Percentiles rank a stretch among this genome's conserved stretches.
phyloP scores from a whole-genome alignment of 1,284 basidiomycete species.

The Fistulina hepatica region DNA sequence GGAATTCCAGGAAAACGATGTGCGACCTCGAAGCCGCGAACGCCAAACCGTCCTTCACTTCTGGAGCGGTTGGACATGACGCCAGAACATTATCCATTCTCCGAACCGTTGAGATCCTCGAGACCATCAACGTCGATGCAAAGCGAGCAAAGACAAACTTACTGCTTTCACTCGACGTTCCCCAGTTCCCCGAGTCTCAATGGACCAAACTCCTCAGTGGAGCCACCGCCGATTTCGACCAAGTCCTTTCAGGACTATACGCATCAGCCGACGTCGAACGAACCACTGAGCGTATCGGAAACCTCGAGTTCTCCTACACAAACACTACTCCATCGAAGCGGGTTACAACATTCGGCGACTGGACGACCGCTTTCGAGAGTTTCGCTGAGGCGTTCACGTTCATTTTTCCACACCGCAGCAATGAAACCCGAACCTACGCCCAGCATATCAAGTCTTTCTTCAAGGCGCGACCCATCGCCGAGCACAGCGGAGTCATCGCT shows the following conservation, averaged over 20 bases:
- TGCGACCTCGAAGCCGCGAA: no score
- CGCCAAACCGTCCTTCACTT: no score
- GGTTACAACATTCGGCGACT: slow-evolving; percentile 19
- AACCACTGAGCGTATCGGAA: slow-evolving; percentile 14
- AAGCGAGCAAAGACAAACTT: slow-evolving; percentile 2
- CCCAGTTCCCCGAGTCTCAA: slow-evolving; percentile 13
- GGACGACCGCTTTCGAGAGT: slow-evolving; percentile 20
- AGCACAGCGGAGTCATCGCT: no score
- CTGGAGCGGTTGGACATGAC: no score
- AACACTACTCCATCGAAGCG: slow-evolving; percentile 11
- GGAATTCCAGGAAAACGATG: no score
- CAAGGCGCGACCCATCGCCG: no score
- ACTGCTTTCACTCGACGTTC: slow-evolving; percentile 4
- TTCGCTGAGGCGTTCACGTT: slow-evolving; percentile 15
- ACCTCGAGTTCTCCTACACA: slow-evolving; percentile 14
- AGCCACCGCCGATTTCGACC: slow-evolving; percentile 14
- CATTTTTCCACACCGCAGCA: slow-evolving; percentile 19
- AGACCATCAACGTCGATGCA: neutral
- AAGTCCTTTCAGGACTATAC: slow-evolving; percentile 16
- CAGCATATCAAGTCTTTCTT: slow-evolving; percentile 19
- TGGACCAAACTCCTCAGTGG: slow-evolving; percentile 13
- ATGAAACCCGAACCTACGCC: slow-evolving; percentile 19
- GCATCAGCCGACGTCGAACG: slow-evolving; percentile 12
- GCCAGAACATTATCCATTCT: no score
- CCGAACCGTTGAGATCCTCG: no score